Evolutionary conservation across 1,139 yeast species (phyloP).

Genomic region (Chernovozyma aurita): DNA sequence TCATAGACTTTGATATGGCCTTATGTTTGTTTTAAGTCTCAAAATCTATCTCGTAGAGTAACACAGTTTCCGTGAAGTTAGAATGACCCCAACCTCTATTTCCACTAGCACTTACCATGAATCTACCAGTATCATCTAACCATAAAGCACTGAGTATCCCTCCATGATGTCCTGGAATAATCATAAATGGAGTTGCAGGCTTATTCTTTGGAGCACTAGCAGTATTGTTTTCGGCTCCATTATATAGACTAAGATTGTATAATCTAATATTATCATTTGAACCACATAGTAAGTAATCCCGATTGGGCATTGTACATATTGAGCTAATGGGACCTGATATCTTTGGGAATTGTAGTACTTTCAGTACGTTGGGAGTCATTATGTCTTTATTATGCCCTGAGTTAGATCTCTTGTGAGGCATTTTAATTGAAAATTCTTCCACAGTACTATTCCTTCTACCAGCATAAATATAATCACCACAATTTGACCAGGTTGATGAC

Average conservation of each 20-base stretch:
- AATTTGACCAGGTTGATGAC: constrained; percentile 86
- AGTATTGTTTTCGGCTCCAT: constrained; percentile 22
- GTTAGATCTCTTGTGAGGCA: constrained; percentile 37
- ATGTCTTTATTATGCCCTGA: constrained; percentile 16
- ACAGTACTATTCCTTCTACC: constrained; percentile 89
- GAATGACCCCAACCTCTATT: constrained; percentile 93
- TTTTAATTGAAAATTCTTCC: constrained; percentile 76
- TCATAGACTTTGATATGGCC: no score
- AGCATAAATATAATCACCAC: constrained; percentile 74
- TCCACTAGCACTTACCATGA: constrained; percentile 89
- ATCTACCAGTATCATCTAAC: constrained; percentile 84
- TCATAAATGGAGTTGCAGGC: constrained; percentile 54
- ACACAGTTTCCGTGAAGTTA: constrained; percentile 68
- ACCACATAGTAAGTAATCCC: constrained; percentile 76
- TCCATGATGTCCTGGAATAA: constrained; percentile 60
- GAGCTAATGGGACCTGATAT: constrained; percentile 92
- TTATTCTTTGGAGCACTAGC: constrained; percentile 20
- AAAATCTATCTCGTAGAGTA: constrained; percentile 68
- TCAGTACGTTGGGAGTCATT: constrained; percentile 46
- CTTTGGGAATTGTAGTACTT: constrained; percentile 69
- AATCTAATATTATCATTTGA: constrained; percentile 86
- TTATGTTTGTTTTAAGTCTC: constrained; percentile 1
- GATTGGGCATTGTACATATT: constrained; percentile 76
- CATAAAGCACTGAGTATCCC: constrained; percentile 54
- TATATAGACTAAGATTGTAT: constrained; percentile 64